Evolutionary conservation across 1,139 yeast species (phyloP), one percentile per base, ranked within the genome.

Genomic region (Pichia sp.): DNA sequence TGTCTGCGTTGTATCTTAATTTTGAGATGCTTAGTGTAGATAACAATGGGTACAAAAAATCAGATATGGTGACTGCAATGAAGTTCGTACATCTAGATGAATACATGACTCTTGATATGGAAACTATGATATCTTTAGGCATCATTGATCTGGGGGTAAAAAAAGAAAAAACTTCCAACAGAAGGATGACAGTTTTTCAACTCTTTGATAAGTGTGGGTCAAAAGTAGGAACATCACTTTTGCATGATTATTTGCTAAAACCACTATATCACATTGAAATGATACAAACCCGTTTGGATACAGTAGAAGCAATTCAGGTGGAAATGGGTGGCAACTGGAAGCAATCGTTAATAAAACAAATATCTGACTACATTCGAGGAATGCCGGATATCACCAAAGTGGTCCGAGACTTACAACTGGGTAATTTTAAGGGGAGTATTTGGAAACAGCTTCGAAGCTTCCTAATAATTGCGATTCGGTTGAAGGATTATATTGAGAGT

Each of bases 61-160:
- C 29, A 5, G 42, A 44, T 13, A 15, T 46, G 13, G 31, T 43
- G 2, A 30, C 29, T 4, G 6, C 9, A 9, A 26, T 44, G 34
- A 32, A 37, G 16, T 25, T 38, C 27, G 19, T 28, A 12, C 14
- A 28, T 17, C 26, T 50, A 9, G 35, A 45, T n/a, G 47, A 51
- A 22, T 34, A 39, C 12, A 50, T 64, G 59, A 46, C 53, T 22
- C 38, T 65, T 19, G 68, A 64, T 45, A 48, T 54, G n/a, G 64
- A 63, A 32, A 52, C 65, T 27, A 44, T 64, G 22, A 41, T 47
- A 23, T 53, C 69, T 0, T 40, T 65, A 6, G 52, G 52, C 28
- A 51, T 65, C 2, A 49, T 63, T 25, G 55, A 56, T 2, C 22
- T 30, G 6, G 19, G 28, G 11, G 35, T 8, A 36, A 15, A 41